These are phyloP conservation scores for Trichomonas gallinae DNA, from an alignment of 208 protist species.

Conservation along the genomic window DNA sequence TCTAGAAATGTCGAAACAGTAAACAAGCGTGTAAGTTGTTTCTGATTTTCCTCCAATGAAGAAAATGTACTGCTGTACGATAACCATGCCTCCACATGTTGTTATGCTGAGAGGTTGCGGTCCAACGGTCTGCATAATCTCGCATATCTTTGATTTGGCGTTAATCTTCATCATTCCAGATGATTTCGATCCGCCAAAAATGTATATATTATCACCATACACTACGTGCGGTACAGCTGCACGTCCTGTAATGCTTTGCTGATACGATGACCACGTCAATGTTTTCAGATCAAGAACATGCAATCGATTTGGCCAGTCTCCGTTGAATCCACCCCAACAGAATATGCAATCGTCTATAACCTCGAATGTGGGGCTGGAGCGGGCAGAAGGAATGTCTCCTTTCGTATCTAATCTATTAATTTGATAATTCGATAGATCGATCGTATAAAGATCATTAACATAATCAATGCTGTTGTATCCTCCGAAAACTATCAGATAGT, in stretches of 20 bases:
- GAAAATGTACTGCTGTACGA: not conserved
- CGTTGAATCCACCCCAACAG: not conserved
- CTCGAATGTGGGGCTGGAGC: not conserved
- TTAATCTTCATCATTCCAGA: not conserved
- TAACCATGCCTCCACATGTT: not conserved
- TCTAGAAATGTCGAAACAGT: not conserved
- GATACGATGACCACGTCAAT: not conserved
- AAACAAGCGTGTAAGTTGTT: not conserved
- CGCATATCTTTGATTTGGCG: not conserved
- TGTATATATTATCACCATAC: not conserved
- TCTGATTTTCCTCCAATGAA: conserved; percentile 13
- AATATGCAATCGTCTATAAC: not conserved
- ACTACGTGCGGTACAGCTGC: not conserved
- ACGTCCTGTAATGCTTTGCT: not conserved
- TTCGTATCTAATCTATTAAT: not conserved
- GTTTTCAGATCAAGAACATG: not conserved
- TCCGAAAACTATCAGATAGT: not conserved
- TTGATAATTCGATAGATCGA: not conserved
- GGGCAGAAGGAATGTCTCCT: not conserved
- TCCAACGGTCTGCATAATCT: not conserved
- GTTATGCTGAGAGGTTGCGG: not conserved
- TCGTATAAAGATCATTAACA: not conserved
- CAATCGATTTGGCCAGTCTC: not conserved
- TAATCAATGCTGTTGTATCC: not conserved
- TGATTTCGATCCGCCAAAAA: not conserved